Percentiles rank a stretch among this genome's conserved stretches.
Evolutionary conservation across 805 yeast species (phyloP).

Genomic region (Metschnikowia reukaufii): DNA sequence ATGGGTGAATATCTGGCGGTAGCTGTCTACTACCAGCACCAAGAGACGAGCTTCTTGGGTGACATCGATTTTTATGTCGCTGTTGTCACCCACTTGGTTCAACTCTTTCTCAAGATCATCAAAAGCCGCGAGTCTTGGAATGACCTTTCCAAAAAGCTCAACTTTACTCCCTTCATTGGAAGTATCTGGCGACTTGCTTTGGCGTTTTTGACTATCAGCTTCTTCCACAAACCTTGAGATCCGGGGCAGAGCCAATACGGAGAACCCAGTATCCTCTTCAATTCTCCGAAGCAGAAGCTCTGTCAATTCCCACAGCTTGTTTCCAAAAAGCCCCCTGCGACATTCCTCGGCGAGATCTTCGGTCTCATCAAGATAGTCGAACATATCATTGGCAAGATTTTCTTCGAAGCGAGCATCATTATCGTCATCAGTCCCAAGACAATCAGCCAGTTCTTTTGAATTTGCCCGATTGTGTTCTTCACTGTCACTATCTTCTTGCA

Average conservation of each 20-base stretch:
- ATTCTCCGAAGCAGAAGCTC: constrained; percentile 1
- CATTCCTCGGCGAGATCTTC: constrained; percentile 2
- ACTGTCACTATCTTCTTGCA: neutral
- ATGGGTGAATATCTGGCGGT: constrained; percentile 3
- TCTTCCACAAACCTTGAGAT: neutral
- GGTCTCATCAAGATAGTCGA: constrained; percentile 1
- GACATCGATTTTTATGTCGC: neutral
- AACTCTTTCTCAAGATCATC: neutral
- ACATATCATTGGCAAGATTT: neutral
- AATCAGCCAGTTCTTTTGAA: too few species aligned
- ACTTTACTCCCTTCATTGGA: neutral
- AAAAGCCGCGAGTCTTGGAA: neutral
- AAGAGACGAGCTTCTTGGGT: neutral
- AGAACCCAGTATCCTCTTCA: constrained; percentile 4
- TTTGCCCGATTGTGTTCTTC: neutral
- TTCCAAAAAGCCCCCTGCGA: neutral
- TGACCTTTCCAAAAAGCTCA: neutral
- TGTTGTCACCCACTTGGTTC: neutral
- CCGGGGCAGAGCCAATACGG: neutral
- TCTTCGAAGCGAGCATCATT: neutral
- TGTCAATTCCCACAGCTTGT: neutral
- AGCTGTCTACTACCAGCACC: neutral
- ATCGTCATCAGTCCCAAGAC: neutral
- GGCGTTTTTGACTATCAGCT: neutral
- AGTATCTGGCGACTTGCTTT: neutral